A percentile compares a stretch with the other conserved stretches of the same genome.
These are phyloP conservation scores for Coniochaeta ligniaria DNA, from an alignment of 2,329 filamentous ascomycete genomes.

Conservation along the genomic window DNA sequence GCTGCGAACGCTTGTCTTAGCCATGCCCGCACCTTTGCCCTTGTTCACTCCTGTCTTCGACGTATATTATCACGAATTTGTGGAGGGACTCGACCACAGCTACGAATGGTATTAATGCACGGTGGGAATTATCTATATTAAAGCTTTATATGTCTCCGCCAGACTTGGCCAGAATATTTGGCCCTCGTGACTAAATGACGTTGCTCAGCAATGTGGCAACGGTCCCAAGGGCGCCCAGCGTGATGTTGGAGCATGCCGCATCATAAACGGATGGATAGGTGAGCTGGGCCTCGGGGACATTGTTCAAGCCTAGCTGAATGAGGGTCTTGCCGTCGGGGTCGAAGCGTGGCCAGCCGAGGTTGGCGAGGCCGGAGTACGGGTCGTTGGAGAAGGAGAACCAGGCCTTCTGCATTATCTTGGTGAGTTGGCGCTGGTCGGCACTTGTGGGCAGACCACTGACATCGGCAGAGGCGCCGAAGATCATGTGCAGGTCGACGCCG, in stretches of 20 bases:
- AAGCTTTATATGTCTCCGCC: background rate
- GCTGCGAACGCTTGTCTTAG: no score
- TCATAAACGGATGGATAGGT: conserved; percentile 18
- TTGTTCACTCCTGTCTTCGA: no score
- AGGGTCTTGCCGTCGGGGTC: conserved; percentile 15
- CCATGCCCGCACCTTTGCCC: no score
- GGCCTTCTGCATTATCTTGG: conserved; percentile 28
- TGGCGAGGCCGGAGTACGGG: conserved; percentile 24
- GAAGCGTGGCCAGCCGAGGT: conserved; percentile 29
- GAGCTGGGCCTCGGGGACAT: conserved; percentile 14
- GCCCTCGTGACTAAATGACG: background rate
- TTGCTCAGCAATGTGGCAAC: background rate
- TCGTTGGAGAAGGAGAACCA: conserved; percentile 33
- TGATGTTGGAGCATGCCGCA: conserved; percentile 15
- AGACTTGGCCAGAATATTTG: background rate
- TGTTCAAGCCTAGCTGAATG: conserved; percentile 17
- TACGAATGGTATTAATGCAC: no score
- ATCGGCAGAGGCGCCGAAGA: conserved; percentile 32
- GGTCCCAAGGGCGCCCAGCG: conserved; percentile 9
- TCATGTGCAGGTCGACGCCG: conserved; percentile 38
- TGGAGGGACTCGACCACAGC: no score
- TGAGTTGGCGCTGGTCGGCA: conserved; percentile 21
- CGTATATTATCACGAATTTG: no score
- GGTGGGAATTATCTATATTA: no score
- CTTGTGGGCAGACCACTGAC: conserved; percentile 28